A percentile compares a stretch with the other conserved stretches of the same genome.
Evolutionary conservation across 805 yeast genomes (phyloP).

Genomic region (Kodamaea kaohsiungensis): DNA sequence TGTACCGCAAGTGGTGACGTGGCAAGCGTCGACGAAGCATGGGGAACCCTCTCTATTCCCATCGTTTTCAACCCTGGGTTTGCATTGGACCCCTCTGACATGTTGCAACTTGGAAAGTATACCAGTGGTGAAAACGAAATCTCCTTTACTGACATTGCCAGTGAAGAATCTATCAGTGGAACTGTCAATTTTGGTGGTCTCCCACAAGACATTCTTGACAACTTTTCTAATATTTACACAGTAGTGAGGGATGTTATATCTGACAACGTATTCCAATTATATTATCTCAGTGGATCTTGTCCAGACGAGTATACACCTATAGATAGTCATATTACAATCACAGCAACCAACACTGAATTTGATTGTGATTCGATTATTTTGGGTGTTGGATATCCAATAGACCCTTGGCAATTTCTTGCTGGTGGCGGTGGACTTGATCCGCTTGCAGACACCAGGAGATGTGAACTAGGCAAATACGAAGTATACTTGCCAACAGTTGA

Average conservation of each 20-base stretch:
- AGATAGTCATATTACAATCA: neutral
- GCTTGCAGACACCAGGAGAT: neutral
- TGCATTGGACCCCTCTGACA: neutral
- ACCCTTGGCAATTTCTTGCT: neutral
- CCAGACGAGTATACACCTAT: neutral
- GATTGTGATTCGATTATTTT: neutral
- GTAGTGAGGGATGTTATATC: neutral
- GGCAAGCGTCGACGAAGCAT: slow-evolving; percentile 11
- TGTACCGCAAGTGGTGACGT: slow-evolving; percentile 20
- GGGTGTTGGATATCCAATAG: neutral
- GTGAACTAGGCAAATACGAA: neutral
- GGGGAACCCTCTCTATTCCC: neutral
- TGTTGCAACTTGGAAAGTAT: neutral
- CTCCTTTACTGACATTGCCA: neutral
- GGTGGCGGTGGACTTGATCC: neutral
- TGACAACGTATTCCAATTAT: neutral
- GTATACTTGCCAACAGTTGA: neutral
- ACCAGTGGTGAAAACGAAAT: neutral
- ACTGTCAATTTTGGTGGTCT: neutral
- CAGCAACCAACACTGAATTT: neutral
- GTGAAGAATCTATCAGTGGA: neutral
- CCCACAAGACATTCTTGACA: neutral
- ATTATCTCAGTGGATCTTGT: neutral
- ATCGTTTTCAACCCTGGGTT: neutral
- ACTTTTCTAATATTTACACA: neutral